Evolutionary conservation across 2,329 filamentous ascomycete species (phyloP), one percentile per base, ranked within the genome.

Genomic region (Penicillium psychrosexuale): DNA sequence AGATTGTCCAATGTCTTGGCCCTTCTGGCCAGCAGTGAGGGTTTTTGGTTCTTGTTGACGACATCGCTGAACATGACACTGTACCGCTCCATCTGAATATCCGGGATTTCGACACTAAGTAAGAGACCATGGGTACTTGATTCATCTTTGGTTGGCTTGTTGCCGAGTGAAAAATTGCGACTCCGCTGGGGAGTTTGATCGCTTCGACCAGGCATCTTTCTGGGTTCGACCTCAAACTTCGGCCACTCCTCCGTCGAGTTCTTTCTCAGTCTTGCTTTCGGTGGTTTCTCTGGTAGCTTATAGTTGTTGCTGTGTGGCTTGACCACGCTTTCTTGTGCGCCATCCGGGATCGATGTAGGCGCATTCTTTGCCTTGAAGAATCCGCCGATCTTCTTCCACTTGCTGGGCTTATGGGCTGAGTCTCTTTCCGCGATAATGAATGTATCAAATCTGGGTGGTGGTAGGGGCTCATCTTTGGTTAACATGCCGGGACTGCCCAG

Each of bases 1-100:
- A 89, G 72, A 54, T 79, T 82, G 33, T 75, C 69, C 37, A 76
- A 60, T 5, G 70, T 71, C 51, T 64, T 73, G 52, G 70, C 75
- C 40, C 71, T 67, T 53, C 73, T 66, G 47, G 69, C 65, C 52
- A 75, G 61, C 49, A 72, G 58, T 9, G 72, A 63, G 33, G 68
- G 61, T 43, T 53, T 59, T 31, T 67, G 61, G 57, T 69, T 57
- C 84, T 70, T 68, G 33, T 65, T 82, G 27, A 96, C 76, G 7
- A 97, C 79, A 36, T 83, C 83, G 52, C 87, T 85, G 68, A 97
- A 97, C 92, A 97, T 97, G 61, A 97, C 83, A 64, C 91, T 96
- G 64, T 96, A 97, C 46, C 93, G 81, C 69, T 97, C 93, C 80
- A 97, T 80, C 59, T 88, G 84, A 52, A 89, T 81, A 47, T 83